Conservation (phyloP, 2,329 filamentous ascomycete species). For the Parastagonospora avenae region DNA sequence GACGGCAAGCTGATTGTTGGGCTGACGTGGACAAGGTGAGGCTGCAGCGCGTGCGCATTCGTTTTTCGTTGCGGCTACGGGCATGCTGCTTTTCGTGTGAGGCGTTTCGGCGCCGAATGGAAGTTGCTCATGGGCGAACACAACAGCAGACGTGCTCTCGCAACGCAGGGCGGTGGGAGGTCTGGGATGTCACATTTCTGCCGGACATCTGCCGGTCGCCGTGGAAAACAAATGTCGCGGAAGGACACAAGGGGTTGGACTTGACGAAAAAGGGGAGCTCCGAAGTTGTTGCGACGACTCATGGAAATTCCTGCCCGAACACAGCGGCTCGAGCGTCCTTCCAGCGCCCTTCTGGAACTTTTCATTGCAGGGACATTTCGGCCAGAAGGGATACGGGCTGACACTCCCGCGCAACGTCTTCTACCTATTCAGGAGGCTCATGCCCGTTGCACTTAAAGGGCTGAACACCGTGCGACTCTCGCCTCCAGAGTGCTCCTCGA, state of each 20-base stretch:
- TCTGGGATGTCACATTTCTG: slow-evolving; percentile 22
- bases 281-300: slow-evolving; percentile 6
- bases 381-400: slow-evolving; percentile 7
- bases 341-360: slow-evolving; percentile 31
- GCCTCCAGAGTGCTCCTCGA: background rate
- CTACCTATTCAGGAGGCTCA: slow-evolving; percentile 8
- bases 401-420: slow-evolving; percentile 9
- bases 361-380: slow-evolving; percentile 21
- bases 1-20: slow-evolving; percentile 14
- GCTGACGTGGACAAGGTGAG: slow-evolving; percentile 21
- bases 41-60: slow-evolving; percentile 13
- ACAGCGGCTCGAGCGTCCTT: slow-evolving; percentile 37
- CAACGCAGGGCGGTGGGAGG: slow-evolving; percentile 14
- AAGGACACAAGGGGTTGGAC: slow-evolving; percentile 18
- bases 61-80: slow-evolving; percentile 5
- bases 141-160: slow-evolving; percentile 11
- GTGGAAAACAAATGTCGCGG: slow-evolving; percentile 12
- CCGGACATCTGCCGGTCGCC: slow-evolving; percentile 29
- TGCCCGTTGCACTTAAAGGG: background rate
- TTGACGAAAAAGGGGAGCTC: background rate
- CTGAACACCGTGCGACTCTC: background rate
- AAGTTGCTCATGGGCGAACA: slow-evolving; percentile 15
- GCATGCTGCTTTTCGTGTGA: slow-evolving; percentile 12
- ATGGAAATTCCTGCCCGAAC: slow-evolving; percentile 9
- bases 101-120: slow-evolving; percentile 14